Evolutionary conservation across 768 basidiomycete genomes (phyloP).

Genomic region (Suillus cothurnatus): DNA sequence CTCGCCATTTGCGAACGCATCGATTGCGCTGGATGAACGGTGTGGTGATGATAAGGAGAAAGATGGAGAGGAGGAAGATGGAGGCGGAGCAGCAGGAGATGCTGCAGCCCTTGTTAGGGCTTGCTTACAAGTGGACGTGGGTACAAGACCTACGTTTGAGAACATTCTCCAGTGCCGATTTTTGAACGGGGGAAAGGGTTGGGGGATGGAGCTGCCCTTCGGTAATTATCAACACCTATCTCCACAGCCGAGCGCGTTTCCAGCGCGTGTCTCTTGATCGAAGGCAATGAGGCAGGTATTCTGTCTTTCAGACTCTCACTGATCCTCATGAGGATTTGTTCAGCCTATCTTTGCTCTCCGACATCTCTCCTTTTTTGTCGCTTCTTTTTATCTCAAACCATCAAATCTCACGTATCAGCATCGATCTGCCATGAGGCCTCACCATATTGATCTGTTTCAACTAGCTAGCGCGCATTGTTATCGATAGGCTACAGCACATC

Average conservation of each 20-base stretch:
- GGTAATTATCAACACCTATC: conserved; percentile 25
- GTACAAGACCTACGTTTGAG: conserved; percentile 84
- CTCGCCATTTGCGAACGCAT: conserved; percentile 74
- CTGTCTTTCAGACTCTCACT: conserved; percentile 10
- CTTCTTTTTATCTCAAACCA: conserved; percentile 15
- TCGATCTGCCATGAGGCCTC: conserved; percentile 13
- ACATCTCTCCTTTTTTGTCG: conserved; percentile 11
- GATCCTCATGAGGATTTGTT: conserved; percentile 10
- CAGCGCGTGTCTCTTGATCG: conserved; percentile 29
- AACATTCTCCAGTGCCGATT: conserved; percentile 79
- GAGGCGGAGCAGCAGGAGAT: conserved; percentile 82
- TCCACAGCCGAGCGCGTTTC: conserved; percentile 36
- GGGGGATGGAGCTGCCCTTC: conserved; percentile 48
- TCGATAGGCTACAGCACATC: conserved; percentile 11
- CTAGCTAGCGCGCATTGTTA: conserved; percentile 11
- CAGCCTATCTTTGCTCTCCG: conserved; percentile 10
- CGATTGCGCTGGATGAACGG: conserved; percentile 77
- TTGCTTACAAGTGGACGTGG: conserved; percentile 81
- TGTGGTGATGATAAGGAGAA: conserved; percentile 73
- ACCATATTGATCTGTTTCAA: conserved; percentile 12
- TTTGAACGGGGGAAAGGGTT: conserved; percentile 76
- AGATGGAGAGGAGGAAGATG: conserved; percentile 79
- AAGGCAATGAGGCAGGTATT: conserved; percentile 15
- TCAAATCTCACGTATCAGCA: conserved; percentile 14
- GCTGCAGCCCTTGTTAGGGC: conserved; percentile 82